Conservation (phyloP, 768 basidiomycete genomes). For the Ephemerocybe angulata region DNA sequence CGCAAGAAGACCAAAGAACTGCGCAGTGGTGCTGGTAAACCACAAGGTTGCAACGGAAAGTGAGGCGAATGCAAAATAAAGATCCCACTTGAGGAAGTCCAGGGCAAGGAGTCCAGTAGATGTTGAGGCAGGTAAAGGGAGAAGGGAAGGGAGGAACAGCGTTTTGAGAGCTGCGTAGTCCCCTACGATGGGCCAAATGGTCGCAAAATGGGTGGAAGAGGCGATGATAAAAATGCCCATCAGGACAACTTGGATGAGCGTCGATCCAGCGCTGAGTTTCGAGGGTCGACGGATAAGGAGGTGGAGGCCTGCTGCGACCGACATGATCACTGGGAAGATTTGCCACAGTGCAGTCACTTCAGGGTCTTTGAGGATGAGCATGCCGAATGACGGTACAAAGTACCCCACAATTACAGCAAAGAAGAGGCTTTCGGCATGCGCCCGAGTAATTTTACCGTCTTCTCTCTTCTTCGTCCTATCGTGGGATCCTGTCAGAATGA, state of each 20-base stretch:
- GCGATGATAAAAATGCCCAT: conserved; percentile 37
- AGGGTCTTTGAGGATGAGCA: conserved; percentile 41
- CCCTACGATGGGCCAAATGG: conserved; percentile 32
- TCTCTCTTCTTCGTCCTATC: conserved; percentile 17
- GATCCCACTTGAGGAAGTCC: conserved; percentile 53
- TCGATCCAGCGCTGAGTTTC: conserved; percentile 30
- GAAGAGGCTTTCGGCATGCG: conserved; percentile 49
- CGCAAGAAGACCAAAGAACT: conserved; percentile 30
- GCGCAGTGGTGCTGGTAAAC: conserved; percentile 35
- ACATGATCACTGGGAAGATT: conserved; percentile 44
- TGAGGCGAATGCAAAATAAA: conserved; percentile 35
- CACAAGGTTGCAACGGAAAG: conserved; percentile 45
- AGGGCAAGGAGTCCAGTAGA: conserved; percentile 21
- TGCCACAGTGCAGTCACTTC: conserved; percentile 53
- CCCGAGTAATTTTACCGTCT: conserved; percentile 28
- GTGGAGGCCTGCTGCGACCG: conserved; percentile 38
- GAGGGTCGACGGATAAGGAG: conserved; percentile 36
- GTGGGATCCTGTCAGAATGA: conserved; percentile 34
- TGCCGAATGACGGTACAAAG: conserved; percentile 42
- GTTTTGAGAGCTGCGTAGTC: conserved; percentile 28
- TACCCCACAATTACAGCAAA: conserved; percentile 46
- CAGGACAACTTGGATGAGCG: conserved; percentile 36
- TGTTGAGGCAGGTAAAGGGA: conserved; percentile 23
- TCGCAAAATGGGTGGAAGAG: conserved; percentile 40
- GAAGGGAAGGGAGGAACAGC: conserved; percentile 35